These are phyloP conservation scores for Actinomucor elegans DNA, from an alignment of 371 early-diverging fungal genomes.

Conservation along the genomic window DNA sequence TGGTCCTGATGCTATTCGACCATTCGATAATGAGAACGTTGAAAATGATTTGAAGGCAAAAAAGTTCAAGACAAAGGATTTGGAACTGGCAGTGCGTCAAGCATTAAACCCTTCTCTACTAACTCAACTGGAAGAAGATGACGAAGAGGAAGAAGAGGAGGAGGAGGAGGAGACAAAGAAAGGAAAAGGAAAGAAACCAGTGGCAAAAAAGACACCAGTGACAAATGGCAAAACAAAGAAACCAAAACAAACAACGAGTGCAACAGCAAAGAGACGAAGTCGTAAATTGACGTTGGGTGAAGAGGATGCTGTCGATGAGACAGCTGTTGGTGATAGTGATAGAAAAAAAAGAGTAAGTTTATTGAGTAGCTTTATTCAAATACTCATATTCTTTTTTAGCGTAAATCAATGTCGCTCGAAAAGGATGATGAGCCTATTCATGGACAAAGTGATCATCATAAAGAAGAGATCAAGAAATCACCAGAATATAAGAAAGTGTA, in stretches of 20 bases:
- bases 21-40: slow-evolving; percentile 28
- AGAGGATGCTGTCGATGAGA: slow-evolving; percentile 22
- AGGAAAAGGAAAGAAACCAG: slow-evolving; percentile 11
- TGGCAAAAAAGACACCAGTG: slow-evolving; percentile 14
- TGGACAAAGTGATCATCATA: background rate
- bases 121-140: slow-evolving; percentile 17
- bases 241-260: slow-evolving; percentile 2
- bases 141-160: slow-evolving; percentile 22
- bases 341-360: slow-evolving; percentile 37
- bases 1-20: slow-evolving; percentile 35
- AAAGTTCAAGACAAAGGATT: slow-evolving; percentile 36
- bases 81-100: slow-evolving; percentile 39
- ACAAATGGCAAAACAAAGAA: slow-evolving; percentile 12
- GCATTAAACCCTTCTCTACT: slow-evolving; percentile 30
- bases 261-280: slow-evolving; percentile 23
- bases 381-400: slow-evolving; percentile 15
- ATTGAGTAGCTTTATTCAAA: background rate
- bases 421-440: slow-evolving; percentile 20
- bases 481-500: slow-evolving; percentile 40
- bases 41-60: slow-evolving; percentile 33
- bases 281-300: slow-evolving; percentile 22
- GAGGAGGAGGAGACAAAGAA: slow-evolving; percentile 19
- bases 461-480: slow-evolving; percentile 19
- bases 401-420: slow-evolving; percentile 35
- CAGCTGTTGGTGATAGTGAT: slow-evolving; percentile 14